Percentiles rank a stretch among this genome's conserved stretches.
phyloP scores from a whole-genome alignment of 2,329 filamentous ascomycete species.

The Pyricularia sp. region DNA sequence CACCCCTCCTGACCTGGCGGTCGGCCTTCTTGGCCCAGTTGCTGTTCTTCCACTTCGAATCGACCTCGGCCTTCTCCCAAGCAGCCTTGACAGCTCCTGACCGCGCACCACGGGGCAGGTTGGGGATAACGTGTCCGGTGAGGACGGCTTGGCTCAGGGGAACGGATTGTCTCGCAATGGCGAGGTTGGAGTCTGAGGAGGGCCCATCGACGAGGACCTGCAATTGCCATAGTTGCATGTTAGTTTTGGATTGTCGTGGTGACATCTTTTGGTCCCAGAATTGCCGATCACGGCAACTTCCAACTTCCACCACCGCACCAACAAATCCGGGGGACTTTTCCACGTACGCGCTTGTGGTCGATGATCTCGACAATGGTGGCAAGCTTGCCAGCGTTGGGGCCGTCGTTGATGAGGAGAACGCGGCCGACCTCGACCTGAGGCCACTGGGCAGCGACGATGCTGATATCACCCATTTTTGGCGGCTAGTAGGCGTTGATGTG shows the following conservation, averaged over 20 bases:
- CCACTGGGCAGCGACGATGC: slow-evolving; percentile 74
- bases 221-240: slow-evolving; percentile 5
- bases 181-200: slow-evolving; percentile 63
- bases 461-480: slow-evolving; percentile 66
- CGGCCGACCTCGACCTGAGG: slow-evolving; percentile 98
- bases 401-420: slow-evolving; percentile 80
- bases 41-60: slow-evolving; percentile 84
- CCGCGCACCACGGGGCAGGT: slow-evolving; percentile 75
- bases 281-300: neutral
- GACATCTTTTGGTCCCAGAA: neutral
- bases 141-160: slow-evolving; percentile 74
- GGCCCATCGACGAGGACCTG: slow-evolving; percentile 96
- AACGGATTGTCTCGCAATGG: slow-evolving; percentile 77
- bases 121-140: slow-evolving; percentile 76
- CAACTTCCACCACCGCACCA: slow-evolving; percentile 5
- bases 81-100: slow-evolving; percentile 69
- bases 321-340: slow-evolving; percentile 7
- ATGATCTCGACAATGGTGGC: slow-evolving; percentile 98
- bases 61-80: slow-evolving; percentile 86
- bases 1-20: slow-evolving; percentile 74
- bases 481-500: slow-evolving; percentile 34
- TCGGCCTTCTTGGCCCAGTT: slow-evolving; percentile 90
- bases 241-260: slow-evolving; percentile 3
- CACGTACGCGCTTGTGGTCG: slow-evolving; percentile 99
- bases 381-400: slow-evolving; percentile 72